Conservation (phyloP, 495 filamentous ascomycete genomes). For the Aspergillus saccharolyticus region DNA sequence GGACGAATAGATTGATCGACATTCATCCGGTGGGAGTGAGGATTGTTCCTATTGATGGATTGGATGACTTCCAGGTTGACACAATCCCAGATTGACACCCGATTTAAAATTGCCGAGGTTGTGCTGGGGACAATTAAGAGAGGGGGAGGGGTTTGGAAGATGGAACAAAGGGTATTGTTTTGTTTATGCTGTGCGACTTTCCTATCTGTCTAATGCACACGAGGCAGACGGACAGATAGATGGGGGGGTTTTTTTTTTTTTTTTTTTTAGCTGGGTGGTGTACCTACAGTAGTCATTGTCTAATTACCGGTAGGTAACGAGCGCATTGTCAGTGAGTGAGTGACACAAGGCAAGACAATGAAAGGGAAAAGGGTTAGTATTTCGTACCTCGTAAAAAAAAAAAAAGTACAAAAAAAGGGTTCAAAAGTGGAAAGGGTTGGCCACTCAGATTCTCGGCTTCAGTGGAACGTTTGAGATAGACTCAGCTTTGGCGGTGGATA, state of each 20-base stretch:
- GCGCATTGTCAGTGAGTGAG: no score
- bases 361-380: no score
- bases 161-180: not conserved
- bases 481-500: slow-evolving; percentile 6
- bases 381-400: no score
- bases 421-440: not conserved
- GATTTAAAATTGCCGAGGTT: not conserved
- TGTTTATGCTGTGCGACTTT: not conserved
- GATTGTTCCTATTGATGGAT: not conserved
- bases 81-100: no score
- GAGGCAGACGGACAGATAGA: no score
- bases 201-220: no score
- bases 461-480: slow-evolving; percentile 12
- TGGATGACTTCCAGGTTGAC: no score
- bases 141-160: not conserved
- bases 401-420: not conserved
- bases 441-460: not conserved
- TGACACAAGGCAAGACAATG: no score
- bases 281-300: no score
- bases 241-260: not conserved
- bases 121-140: not conserved
- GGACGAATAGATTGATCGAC: not conserved
- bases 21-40: not conserved
- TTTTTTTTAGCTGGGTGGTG: no score
- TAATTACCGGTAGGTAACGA: no score